Evolutionary conservation across 1,284 basidiomycete genomes (phyloP), one percentile per base, ranked within the genome.

Genomic region (Entoloma clypeatum): DNA sequence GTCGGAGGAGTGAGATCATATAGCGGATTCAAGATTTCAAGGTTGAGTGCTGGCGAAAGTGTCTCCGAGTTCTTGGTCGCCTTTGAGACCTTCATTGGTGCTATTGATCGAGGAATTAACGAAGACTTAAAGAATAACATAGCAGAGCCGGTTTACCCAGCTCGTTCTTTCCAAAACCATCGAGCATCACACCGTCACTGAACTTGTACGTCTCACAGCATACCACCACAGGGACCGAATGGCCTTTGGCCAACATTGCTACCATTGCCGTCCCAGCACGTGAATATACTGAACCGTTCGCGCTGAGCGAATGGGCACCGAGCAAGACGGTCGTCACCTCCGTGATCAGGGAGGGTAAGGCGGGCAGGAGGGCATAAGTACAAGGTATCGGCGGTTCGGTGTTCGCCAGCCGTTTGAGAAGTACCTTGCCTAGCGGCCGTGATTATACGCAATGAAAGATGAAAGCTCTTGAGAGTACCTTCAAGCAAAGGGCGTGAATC

Each of bases 181-280:
- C 96, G 36, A 99, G 71, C 61, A 92, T 86, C 24, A 99, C 86
- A 24, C 83, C 80, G 54, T 99, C 96, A 16, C 88, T 88, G 57
- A 96, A 98, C 63, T 99, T 99, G 73, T 98, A 98, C 13, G 96
- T 99, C 67, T 99, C 96, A 55, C 94, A 96, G 55, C 93, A 97
- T 11, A 95, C 92, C 37, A 99, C 82, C 11, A 98, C 92, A 5
- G 96, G 96, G 1, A 98, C 85, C 14, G 83, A 84, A 56, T 87
- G 79, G 41, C 82, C 80, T 61, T 92, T 90, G 0, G 92, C 91
- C 73, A 98, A 82, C 92, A 99, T 94, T 0, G 95, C 92, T 16
- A 97, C 91, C 50, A 94, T 78, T 0, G 95, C 95, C 2, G 94
- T 98, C 17, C 96, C 96, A 0, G 93, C 90, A 39, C 96, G 79